Evolutionary conservation across 805 yeast species (phyloP).

Genomic region (Candida easanensis): DNA sequence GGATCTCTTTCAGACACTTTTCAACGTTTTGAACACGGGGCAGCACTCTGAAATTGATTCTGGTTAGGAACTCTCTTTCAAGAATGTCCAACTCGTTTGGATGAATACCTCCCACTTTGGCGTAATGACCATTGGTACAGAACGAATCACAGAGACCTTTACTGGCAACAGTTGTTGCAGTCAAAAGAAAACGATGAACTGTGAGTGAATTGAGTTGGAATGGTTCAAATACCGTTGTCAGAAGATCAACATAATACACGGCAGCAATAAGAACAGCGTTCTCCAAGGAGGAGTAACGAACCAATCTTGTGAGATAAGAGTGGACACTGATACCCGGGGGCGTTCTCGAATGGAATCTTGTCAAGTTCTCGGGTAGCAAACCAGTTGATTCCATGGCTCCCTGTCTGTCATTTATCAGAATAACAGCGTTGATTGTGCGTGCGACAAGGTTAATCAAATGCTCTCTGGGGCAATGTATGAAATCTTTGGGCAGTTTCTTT

Average conservation of each 20-base stretch:
- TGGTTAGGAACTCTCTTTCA: conserved; percentile 80
- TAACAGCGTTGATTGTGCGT: conserved; percentile 76
- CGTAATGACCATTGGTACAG: conserved; percentile 90
- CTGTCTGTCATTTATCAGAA: conserved; percentile 64
- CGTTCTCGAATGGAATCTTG: conserved; percentile 90
- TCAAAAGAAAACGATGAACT: conserved; percentile 85
- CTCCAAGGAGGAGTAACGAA: conserved; percentile 82
- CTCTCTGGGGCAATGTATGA: conserved; percentile 63
- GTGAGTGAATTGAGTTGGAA: conserved; percentile 89
- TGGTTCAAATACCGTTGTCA: conserved; percentile 71
- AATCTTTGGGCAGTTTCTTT: conserved; percentile 34
- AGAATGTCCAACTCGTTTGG: conserved; percentile 77
- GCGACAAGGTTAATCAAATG: conserved; percentile 72
- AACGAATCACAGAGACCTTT: conserved; percentile 92
- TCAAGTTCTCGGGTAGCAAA: conserved; percentile 44
- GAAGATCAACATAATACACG: conserved; percentile 85
- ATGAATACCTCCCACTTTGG: conserved; percentile 93
- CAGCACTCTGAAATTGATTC: conserved; percentile 76
- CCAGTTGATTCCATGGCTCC: conserved; percentile 28
- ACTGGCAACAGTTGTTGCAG: conserved; percentile 87
- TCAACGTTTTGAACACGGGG: conserved; percentile 45
- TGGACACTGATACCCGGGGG: conserved; percentile 85
- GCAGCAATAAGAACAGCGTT: conserved; percentile 78
- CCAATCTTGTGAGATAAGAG: conserved; percentile 71
- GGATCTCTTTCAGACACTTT: conserved; percentile 36